Conservation (phyloP, 1,139 yeast species). For the Blastobotrys niveus region DNA sequence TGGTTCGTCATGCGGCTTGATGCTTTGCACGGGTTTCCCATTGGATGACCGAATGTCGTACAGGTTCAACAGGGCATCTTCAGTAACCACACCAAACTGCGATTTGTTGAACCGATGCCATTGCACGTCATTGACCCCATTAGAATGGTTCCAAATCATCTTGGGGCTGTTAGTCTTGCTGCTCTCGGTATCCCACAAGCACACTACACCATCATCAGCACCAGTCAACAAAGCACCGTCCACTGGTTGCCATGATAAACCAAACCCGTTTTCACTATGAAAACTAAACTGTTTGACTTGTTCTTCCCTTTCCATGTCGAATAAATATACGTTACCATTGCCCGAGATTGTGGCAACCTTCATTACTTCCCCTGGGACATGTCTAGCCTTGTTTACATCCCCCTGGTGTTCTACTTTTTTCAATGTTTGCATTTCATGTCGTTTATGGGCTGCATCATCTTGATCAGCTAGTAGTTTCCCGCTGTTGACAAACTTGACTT, state of each 20-base stretch:
- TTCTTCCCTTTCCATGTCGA: conserved; percentile 39
- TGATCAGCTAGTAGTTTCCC: conserved; percentile 5
- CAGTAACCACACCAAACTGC: conserved; percentile 68
- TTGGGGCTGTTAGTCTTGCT: conserved; percentile 3
- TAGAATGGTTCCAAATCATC: conserved; percentile 10
- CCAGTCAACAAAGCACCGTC: conserved; percentile 50
- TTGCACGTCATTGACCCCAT: conserved; percentile 14
- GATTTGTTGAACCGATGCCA: conserved; percentile 31
- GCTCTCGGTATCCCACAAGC: conserved; percentile 53
- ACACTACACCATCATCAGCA: conserved; percentile 60
- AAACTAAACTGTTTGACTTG: conserved; percentile 24
- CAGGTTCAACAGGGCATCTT: conserved; percentile 61
- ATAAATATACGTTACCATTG: conserved; percentile 64
- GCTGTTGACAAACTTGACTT: conserved; percentile 6
- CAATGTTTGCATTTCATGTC: conserved; percentile 33
- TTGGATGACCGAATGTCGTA: conserved; percentile 53
- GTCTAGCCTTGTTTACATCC: conserved; percentile 70
- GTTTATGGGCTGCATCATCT: not conserved
- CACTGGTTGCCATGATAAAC: conserved; percentile 57
- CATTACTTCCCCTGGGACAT: conserved; percentile 65
- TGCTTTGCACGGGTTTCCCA: conserved; percentile 16
- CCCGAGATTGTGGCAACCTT: conserved; percentile 76
- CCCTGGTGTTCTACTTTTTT: conserved; percentile 45
- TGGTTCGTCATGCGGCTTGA: conserved; percentile 40
- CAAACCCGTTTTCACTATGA: conserved; percentile 64